Base-by-base conservation (phyloP, 1,284 basidiomycete species). In the Ganoderma sinense region DNA sequence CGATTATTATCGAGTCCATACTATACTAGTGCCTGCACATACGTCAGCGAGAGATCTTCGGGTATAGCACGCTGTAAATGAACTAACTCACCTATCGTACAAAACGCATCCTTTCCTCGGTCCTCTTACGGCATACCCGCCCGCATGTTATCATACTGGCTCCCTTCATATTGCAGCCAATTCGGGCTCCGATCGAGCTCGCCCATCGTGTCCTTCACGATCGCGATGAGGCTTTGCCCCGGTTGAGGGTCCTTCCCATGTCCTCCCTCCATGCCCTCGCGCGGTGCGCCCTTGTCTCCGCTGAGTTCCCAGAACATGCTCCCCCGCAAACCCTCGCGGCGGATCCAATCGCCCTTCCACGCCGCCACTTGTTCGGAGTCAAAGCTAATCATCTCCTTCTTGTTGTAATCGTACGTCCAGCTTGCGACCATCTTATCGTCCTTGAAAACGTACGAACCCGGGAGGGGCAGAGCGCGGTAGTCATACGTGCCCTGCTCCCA, bases 291-390 rank as follows among this genome's bases (percentile, higher is more conserved):
- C 80, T 95, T 95, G 81, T 95, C 93, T 1, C 93, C 93, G 75
- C 91, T 93, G 67, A 95, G 83, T 79, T 95, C 93, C 94, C 94
- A 95, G 76, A 92, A 95, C 94, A 96, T 95, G 71, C 91, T 91
- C 4, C 94, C 95, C 1, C 90, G 91, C 18, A 96, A 81, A 0
- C 89, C 88, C 78, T 92, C 86, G 59, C 87, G 82, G 72, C 81
- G 83, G 74, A 97, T 96, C 84, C 90, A 96, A 70, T 87, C 84
- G 20, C 92, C 93, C 80, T 96, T 96, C 86, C 85, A 86, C 66
- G 80, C 77, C 1, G 86, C 94, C 2, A 93, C 86, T 45, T 88
- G 82, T 68, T 93, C 93, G 43, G 84, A 88, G 77, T 97, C 95
- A 77, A 89, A 97, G 77, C 92, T 92, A 71, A 96, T 85, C 87